These are phyloP conservation scores for Cymbopogon citratus DNA, from an alignment of 176 grass and related monocot species.

Conservation along the genomic window DNA sequence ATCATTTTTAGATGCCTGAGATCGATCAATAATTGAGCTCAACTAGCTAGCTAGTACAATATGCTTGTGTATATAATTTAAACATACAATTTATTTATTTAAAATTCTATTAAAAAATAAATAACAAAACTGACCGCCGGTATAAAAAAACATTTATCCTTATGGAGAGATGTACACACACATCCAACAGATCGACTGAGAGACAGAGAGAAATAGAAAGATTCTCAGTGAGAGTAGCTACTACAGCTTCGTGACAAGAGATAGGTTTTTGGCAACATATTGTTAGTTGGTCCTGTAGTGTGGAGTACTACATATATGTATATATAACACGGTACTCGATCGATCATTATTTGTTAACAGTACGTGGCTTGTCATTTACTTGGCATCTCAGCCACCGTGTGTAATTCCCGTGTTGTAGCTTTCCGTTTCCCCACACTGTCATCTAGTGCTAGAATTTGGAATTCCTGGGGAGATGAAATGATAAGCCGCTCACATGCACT, in stretches of 20 bases:
- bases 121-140: not conserved
- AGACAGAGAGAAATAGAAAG: constrained; percentile 13
- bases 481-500: constrained; percentile 25
- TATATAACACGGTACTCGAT: constrained; percentile 12
- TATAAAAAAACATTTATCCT: not conserved
- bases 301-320: not conserved
- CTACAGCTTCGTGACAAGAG: constrained; percentile 24
- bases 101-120: not conserved
- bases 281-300: constrained; percentile 13
- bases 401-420: constrained; percentile 14
- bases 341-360: constrained; percentile 14
- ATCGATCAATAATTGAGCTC: not conserved
- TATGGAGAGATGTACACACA: not conserved
- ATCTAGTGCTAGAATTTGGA: not conserved
- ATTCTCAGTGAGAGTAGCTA: not conserved
- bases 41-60: not conserved
- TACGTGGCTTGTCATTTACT: constrained; percentile 22
- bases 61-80: not conserved
- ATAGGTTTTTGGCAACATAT: constrained; percentile 18
- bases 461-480: constrained; percentile 25
- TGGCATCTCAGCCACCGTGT: not conserved
- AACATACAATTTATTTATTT: not conserved
- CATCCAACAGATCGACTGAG: not conserved
- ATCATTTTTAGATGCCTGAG: not conserved
- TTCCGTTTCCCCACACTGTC: not conserved